Conservation (phyloP, 345 rosid species). For the Dipteronia dyeriana region DNA sequence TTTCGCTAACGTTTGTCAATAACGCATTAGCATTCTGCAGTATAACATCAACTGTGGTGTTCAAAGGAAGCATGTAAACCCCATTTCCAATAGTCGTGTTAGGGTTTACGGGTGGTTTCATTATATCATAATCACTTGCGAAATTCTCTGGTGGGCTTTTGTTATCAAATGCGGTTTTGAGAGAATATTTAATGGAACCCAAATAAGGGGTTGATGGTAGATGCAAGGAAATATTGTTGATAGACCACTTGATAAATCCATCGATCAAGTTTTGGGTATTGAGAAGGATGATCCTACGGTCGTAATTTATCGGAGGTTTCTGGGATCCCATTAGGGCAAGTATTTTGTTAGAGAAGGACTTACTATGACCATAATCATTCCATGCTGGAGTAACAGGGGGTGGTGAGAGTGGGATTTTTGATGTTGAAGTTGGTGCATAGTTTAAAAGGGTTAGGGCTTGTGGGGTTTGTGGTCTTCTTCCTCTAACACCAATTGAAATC, state of each 20-base stretch:
- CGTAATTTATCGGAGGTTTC: conserved; percentile 35
- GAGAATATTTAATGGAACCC: conserved; percentile 53
- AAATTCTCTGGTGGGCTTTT: conserved; percentile 49
- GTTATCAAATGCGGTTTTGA: conserved; percentile 40
- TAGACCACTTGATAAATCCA: conserved; percentile 63
- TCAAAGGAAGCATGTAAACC: conserved; percentile 45
- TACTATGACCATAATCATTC: conserved; percentile 59
- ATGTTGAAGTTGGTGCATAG: conserved; percentile 44
- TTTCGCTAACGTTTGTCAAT: conserved; percentile 43
- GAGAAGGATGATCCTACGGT: conserved; percentile 55
- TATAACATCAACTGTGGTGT: conserved; percentile 66
- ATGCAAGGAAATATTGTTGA: conserved; percentile 65
- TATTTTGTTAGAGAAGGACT: conserved; percentile 39
- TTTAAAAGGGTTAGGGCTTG: conserved; percentile 59
- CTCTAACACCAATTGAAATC: conserved; percentile 60
- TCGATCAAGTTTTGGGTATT: conserved; percentile 65
- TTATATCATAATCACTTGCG: conserved; percentile 43
- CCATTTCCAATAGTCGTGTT: conserved; percentile 55
- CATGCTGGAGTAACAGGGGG: conserved; percentile 66
- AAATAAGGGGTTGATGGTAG: conserved; percentile 76
- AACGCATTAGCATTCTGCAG: conserved; percentile 70
- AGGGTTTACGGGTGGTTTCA: conserved; percentile 45
- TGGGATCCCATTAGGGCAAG: conserved; percentile 43
- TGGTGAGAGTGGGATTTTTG: conserved; percentile 38
- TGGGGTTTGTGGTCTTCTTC: conserved; percentile 57